phyloP scores from a whole-genome alignment of 352 stramenopile species.

The Globisporangium canariense region DNA sequence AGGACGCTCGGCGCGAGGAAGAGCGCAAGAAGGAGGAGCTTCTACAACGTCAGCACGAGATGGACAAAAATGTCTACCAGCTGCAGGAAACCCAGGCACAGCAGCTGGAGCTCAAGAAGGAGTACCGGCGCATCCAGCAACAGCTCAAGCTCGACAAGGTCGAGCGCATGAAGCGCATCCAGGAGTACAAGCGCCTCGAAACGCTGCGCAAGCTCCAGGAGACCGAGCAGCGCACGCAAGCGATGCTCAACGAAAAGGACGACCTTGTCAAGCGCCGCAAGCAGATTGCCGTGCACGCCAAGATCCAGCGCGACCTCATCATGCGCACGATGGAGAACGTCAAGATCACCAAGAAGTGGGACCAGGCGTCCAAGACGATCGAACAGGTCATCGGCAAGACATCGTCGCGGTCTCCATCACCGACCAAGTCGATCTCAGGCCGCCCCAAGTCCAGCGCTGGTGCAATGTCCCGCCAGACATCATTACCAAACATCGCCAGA shows the following conservation, averaged over 20 bases:
- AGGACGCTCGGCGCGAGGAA: slow-evolving; percentile 70
- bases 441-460: slow-evolving; percentile 59
- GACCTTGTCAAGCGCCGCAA: slow-evolving; percentile 77
- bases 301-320: slow-evolving; percentile 88
- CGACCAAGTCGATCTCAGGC: slow-evolving; percentile 23
- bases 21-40: slow-evolving; percentile 69
- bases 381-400: slow-evolving; percentile 61
- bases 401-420: slow-evolving; percentile 35
- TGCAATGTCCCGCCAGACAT: slow-evolving; percentile 35
- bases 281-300: slow-evolving; percentile 71
- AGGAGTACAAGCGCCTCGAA: slow-evolving; percentile 91
- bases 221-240: slow-evolving; percentile 73
- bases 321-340: slow-evolving; percentile 87
- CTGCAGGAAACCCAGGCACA: slow-evolving; percentile 67
- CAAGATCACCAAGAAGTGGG: slow-evolving; percentile 88
- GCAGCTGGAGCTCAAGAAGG: slow-evolving; percentile 75
- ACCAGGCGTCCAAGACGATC: slow-evolving; percentile 73
- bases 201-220: slow-evolving; percentile 86
- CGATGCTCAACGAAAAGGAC: slow-evolving; percentile 80
- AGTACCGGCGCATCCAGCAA: slow-evolving; percentile 79
- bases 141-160: slow-evolving; percentile 90
- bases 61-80: slow-evolving; percentile 66
- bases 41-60: slow-evolving; percentile 57
- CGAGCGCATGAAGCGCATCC: slow-evolving; percentile 88
- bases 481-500: slow-evolving; percentile 33